Conservation (phyloP, 2,329 filamentous ascomycete species). For the Diaporthe destruens region DNA sequence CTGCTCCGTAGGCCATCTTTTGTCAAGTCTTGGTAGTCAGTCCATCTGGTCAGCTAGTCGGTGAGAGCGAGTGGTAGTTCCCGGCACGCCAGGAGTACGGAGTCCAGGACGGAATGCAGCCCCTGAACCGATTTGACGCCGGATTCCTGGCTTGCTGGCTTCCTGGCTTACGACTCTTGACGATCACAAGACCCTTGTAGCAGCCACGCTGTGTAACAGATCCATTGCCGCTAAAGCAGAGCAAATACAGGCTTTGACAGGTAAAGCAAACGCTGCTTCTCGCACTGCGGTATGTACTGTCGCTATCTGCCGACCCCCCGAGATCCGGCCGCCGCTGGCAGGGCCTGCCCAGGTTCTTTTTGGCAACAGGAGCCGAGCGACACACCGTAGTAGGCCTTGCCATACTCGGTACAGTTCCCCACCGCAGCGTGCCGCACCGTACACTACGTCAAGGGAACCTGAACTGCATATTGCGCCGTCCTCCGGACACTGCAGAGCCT, state of each 20-base stretch:
- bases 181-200: constrained; percentile 15
- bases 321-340: constrained; percentile 19
- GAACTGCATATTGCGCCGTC: constrained; percentile 11
- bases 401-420: neutral
- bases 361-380: constrained; percentile 21
- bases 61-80: constrained; percentile 11
- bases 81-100: neutral
- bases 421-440: constrained; percentile 14
- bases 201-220: constrained; percentile 16
- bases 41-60: constrained; percentile 10
- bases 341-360: constrained; percentile 11
- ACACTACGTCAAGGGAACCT: neutral
- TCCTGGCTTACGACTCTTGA: constrained; percentile 10
- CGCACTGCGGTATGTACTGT: neutral
- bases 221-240: constrained; percentile 17
- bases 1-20: no score
- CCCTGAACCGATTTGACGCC: constrained; percentile 2
- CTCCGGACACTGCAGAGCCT: constrained; percentile 15
- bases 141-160: neutral
- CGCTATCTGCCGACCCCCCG: constrained; percentile 26
- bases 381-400: neutral
- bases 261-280: neutral
- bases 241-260: neutral
- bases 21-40: neutral
- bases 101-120: no score